phyloP scores from a whole-genome alignment of 2,329 filamentous ascomycete species.

The Epichloe uncinata region DNA sequence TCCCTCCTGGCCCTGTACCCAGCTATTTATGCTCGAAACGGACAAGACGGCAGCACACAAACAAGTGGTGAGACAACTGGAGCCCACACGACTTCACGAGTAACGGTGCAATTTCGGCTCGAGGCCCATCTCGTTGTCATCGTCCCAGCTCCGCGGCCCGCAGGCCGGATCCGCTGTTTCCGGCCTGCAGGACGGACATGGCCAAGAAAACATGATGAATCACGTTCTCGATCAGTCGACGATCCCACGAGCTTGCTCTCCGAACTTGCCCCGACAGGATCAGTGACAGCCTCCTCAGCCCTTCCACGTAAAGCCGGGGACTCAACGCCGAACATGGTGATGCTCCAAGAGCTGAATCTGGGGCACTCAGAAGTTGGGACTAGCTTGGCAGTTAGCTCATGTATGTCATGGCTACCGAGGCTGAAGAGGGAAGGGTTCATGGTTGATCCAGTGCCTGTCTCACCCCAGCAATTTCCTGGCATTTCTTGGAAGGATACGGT shows the following conservation, averaged over 20 bases:
- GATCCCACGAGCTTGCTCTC: too few species aligned
- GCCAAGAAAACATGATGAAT: too few species aligned
- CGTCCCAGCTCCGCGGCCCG: too few species aligned
- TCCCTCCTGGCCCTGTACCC: not conserved
- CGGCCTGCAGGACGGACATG: too few species aligned
- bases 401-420: too few species aligned
- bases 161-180: too few species aligned
- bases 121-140: not conserved
- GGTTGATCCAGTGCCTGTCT: not conserved
- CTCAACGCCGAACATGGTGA: too few species aligned
- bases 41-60: not conserved
- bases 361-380: not conserved
- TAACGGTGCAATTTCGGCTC: not conserved
- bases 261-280: too few species aligned
- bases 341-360: not conserved
- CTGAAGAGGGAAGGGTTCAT: not conserved
- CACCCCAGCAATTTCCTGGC: not conserved
- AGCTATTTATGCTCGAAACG: not conserved
- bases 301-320: too few species aligned
- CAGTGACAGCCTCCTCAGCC: too few species aligned
- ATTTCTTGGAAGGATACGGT: not conserved
- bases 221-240: too few species aligned
- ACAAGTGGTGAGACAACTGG: not conserved
- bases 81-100: not conserved
- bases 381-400: too few species aligned